Evolutionary conservation across 164 flowering plant species (phyloP), one percentile per base, ranked within the genome.

Genomic region (Vitis rotundifolia): DNA sequence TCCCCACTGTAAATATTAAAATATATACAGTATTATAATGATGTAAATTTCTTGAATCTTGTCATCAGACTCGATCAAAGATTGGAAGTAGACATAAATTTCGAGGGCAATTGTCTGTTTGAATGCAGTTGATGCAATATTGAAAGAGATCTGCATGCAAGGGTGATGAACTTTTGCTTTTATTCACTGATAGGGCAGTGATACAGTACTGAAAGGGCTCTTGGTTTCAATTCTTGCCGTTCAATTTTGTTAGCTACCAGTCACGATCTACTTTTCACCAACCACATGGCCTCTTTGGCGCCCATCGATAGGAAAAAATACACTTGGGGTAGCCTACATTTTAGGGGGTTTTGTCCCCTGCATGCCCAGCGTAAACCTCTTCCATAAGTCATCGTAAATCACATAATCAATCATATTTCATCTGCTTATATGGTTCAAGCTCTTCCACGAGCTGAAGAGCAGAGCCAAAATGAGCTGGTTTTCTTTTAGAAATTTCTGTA

Each of bases 231-330:
- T 57, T 13, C 63, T 31, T 26, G 68, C 63, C 26, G 64, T 64
- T 68, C 26, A 62, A 63, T 28, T 37, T 44, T 28, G 70, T 15
- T 54, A 56, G 69, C 55, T 28, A 28, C n/a, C 11, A 1, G 61
- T 51, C 69, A 22, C 15, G 28, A 26, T 75, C 68, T 67, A 66
- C 71, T 62, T 66, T 66, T 62, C 59, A 75, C 74, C 71, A 70
- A 75, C 78, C 78, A 75, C 78, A 66, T 70, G 74, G 74, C 37
- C 50, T 50, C 47, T 31, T 14, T 22, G 59, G 68, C 12, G 9
- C 53, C 49, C 26, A 59, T 62, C 53, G 26, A 19, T 13, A 22
- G 57, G 22, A 11, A 22, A 11, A 14, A n/a, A 10, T 22, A 5
- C 44, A 37, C 26, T 22, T 0, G 26, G 26, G 0, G 26, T 22